phyloP scores from a whole-genome alignment of 148 eudicot genomes.

The Oxyria digyna region DNA sequence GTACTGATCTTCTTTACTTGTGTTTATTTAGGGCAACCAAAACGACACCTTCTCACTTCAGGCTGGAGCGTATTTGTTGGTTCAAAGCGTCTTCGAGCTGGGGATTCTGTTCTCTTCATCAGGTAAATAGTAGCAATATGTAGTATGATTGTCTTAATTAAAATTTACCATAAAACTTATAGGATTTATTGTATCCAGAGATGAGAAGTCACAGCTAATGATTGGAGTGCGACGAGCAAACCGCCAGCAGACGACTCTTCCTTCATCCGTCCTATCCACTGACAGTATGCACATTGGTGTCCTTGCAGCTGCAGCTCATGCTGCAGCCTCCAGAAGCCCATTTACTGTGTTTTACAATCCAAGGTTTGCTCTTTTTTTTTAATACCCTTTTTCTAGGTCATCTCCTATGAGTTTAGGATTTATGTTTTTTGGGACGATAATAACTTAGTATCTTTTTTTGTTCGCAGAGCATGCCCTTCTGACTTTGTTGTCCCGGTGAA shows the following conservation, averaged over 20 bases:
- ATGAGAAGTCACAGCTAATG: constrained; percentile 79
- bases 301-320: constrained; percentile 98
- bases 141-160: not conserved
- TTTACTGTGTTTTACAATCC: constrained; percentile 90
- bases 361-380: constrained; percentile 40
- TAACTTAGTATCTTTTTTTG: not conserved
- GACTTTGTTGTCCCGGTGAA: constrained; percentile 81
- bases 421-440: not conserved
- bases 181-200: constrained; percentile 26
- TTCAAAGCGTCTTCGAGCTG: constrained; percentile 84
- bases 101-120: constrained; percentile 87
- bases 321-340: constrained; percentile 69
- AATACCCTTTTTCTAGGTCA: not conserved
- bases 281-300: constrained; percentile 99
- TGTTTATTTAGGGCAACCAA: constrained; percentile 66
- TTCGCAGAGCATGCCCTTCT: constrained; percentile 81
- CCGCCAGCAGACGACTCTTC: constrained; percentile 83
- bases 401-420: not conserved
- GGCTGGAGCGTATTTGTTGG: constrained; percentile 99
- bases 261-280: constrained; percentile 91
- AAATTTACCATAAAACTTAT: too few relatives aligned
- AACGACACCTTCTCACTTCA: constrained; percentile 90
- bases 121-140: constrained; percentile 25
- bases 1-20: not conserved
- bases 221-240: constrained; percentile 89